These are phyloP conservation scores for Pythium inflatum DNA, from an alignment of 352 stramenopile genomes.

Conservation along the genomic window DNA sequence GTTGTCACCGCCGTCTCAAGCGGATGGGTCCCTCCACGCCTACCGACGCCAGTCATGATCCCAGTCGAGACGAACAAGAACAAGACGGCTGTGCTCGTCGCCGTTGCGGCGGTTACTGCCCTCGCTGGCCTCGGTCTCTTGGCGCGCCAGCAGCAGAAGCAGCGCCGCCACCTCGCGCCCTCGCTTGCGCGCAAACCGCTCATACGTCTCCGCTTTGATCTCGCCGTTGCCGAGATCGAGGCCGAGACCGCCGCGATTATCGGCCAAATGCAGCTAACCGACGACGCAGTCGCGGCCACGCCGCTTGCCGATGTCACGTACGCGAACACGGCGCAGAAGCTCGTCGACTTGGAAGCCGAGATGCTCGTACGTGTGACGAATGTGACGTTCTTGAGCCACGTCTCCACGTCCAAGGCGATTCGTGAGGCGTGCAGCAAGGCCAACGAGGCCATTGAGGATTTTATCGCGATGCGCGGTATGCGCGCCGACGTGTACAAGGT, in stretches of 20 bases:
- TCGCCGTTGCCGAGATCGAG: slow-evolving; percentile 78
- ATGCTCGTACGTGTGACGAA: slow-evolving; percentile 83
- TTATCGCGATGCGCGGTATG: slow-evolving; percentile 80
- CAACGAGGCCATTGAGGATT: slow-evolving; percentile 79
- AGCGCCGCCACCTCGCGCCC: slow-evolving; percentile 50
- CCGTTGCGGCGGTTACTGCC: slow-evolving; percentile 48
- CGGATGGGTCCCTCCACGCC: not conserved
- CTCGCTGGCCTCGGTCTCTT: slow-evolving; percentile 57
- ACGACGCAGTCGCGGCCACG: slow-evolving; percentile 71
- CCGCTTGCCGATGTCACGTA: slow-evolving; percentile 52
- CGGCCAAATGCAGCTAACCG: slow-evolving; percentile 63
- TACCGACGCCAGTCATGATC: not conserved
- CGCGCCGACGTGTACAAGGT: slow-evolving; percentile 84
- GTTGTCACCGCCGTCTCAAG: not conserved
- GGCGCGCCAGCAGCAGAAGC: slow-evolving; percentile 50
- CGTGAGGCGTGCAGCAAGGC: slow-evolving; percentile 83
- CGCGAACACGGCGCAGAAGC: slow-evolving; percentile 71
- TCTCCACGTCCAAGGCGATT: slow-evolving; percentile 63
- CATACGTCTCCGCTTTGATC: slow-evolving; percentile 72
- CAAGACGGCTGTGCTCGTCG: slow-evolving; percentile 67
- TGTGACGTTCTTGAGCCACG: slow-evolving; percentile 86
- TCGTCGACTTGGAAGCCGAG: slow-evolving; percentile 85
- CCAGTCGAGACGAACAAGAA: too few species aligned
- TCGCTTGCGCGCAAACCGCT: slow-evolving; percentile 53
- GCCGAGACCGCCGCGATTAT: slow-evolving; percentile 67